phyloP scores from a whole-genome alignment of 1,284 basidiomycete species.

The Lentinus polychrous region DNA sequence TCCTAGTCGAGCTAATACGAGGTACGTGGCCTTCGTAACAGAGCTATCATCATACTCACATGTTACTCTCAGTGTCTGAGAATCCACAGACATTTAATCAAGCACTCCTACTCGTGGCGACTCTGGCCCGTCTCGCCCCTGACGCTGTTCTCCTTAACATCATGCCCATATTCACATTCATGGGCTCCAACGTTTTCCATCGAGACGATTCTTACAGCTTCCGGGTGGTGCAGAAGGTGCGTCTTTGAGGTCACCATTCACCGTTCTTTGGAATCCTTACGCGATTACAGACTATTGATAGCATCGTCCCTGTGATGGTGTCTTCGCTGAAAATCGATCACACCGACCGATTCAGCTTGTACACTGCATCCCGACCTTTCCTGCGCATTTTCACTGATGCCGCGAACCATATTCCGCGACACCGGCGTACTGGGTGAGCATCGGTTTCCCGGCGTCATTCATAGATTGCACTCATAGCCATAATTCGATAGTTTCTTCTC shows the following conservation, averaged over 20 bases:
- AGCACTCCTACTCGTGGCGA: constrained; percentile 85
- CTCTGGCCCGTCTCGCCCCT: constrained; percentile 78
- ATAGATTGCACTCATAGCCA: constrained; percentile 2
- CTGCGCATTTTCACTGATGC: constrained; percentile 88
- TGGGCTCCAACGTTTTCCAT: constrained; percentile 95
- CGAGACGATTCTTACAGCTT: constrained; percentile 95
- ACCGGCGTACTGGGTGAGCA: constrained; percentile 71
- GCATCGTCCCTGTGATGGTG: constrained; percentile 91
- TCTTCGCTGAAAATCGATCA: constrained; percentile 61
- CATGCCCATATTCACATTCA: constrained; percentile 99
- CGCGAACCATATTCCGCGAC: constrained; percentile 79
- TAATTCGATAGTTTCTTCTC: constrained; percentile 70
- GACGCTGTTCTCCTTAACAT: constrained; percentile 91
- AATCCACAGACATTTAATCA: constrained; percentile 96
- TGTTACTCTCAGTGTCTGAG: constrained; percentile 52
- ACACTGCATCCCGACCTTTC: constrained; percentile 65
- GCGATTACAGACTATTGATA: constrained; percentile 73
- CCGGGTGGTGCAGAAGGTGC: constrained; percentile 87
- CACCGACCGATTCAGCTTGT: constrained; percentile 49
- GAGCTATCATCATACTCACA: constrained; percentile 5
- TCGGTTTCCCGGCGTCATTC: neutral
- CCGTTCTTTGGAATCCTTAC: neutral
- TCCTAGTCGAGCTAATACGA: constrained; percentile 82
- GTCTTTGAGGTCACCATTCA: constrained; percentile 3
- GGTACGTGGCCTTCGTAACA: constrained; percentile 35